Conservation (phyloP, 169 alveolate genomes). For the Plasmodium malariae region DNA sequence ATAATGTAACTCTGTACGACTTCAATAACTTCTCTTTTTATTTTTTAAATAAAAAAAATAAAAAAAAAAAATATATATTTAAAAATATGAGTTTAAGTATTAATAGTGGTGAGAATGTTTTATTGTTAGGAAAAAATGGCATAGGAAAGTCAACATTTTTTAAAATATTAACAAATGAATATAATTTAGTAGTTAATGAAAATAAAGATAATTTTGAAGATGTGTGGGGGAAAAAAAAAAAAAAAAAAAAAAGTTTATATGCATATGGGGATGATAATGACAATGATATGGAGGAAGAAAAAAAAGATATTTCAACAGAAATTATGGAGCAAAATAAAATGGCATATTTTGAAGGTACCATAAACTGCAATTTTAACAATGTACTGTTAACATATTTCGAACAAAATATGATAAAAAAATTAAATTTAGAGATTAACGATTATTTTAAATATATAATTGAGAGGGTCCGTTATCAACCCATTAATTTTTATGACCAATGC, state of each 20-base stretch:
- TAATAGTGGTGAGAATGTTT: slow-evolving; percentile 77
- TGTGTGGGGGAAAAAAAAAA: background rate
- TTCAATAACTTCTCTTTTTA: slow-evolving; percentile 73
- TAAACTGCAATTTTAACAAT: slow-evolving; percentile 60
- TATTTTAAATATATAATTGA: slow-evolving; percentile 63
- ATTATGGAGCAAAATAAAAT: background rate
- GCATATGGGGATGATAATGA: slow-evolving; percentile 58
- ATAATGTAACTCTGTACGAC: slow-evolving; percentile 75
- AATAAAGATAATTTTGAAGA: background rate
- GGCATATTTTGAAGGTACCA: slow-evolving; percentile 29
- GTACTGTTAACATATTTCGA: slow-evolving; percentile 69
- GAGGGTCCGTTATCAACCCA: slow-evolving; percentile 30
- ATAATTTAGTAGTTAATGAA: slow-evolving; percentile 9
- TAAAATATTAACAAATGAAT: slow-evolving; percentile 75
- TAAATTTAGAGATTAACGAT: slow-evolving; percentile 54
- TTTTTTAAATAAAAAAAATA: slow-evolving; percentile 23
- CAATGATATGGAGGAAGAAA: background rate
- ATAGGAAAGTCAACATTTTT: slow-evolving; percentile 84
- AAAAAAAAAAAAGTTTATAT: slow-evolving; percentile 29
- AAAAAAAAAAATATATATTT: slow-evolving; percentile 75
- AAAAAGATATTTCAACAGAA: background rate
- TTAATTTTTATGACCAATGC: slow-evolving; percentile 17
- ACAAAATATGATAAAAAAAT: slow-evolving; percentile 70
- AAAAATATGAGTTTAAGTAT: slow-evolving; percentile 74
- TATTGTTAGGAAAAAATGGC: slow-evolving; percentile 84